These are phyloP conservation scores for Eutypella sp. DNA, from an alignment of 2,329 filamentous ascomycete genomes.

Conservation along the genomic window DNA sequence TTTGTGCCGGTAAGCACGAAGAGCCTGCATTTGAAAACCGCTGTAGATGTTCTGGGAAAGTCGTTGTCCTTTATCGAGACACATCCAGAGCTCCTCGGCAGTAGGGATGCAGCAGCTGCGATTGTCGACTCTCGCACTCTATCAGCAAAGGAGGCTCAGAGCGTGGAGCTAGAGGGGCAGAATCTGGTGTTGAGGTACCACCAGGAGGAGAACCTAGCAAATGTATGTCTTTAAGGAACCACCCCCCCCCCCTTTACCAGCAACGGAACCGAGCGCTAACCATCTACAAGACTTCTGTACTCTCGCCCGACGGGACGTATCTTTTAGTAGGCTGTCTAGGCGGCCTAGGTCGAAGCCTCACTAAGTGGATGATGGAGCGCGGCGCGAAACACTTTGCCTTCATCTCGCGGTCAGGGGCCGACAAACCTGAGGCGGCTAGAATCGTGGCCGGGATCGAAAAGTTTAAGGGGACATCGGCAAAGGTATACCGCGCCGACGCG, in stretches of 20 bases:
- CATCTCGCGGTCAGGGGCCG: conserved; percentile 21
- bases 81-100: neutral
- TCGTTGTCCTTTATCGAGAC: neutral
- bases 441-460: conserved; percentile 15
- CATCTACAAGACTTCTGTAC: too few species aligned
- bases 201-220: too few species aligned
- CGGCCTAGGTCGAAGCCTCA: conserved; percentile 28
- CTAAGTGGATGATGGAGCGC: conserved; percentile 25
- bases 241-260: too few species aligned
- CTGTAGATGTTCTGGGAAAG: neutral
- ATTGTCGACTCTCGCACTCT: too few species aligned
- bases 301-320: conserved; percentile 15
- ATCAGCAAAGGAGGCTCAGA: too few species aligned
- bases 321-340: conserved; percentile 20
- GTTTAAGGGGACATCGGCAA: conserved; percentile 16
- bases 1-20: conserved; percentile 7
- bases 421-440: conserved; percentile 20
- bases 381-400: conserved; percentile 27
- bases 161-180: too few species aligned
- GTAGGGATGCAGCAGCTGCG: too few species aligned
- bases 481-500: conserved; percentile 22
- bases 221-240: too few species aligned
- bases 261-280: conserved; percentile 1
- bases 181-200: too few species aligned
- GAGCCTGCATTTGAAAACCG: neutral